phyloP scores from a whole-genome alignment of 768 basidiomycete species.

The Steccherinum ochraceum region DNA sequence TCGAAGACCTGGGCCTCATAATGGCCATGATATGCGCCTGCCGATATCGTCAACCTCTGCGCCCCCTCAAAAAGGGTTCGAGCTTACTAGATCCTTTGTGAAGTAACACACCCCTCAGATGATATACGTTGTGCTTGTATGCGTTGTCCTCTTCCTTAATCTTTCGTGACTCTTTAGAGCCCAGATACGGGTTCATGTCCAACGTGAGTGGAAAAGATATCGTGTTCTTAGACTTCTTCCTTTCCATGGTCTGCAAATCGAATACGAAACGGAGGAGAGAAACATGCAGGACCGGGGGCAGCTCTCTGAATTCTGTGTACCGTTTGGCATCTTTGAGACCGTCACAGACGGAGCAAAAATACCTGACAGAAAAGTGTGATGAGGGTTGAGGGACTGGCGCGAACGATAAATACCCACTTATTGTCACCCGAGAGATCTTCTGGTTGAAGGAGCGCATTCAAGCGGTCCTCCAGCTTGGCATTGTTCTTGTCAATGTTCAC shows the following conservation, averaged over 20 bases:
- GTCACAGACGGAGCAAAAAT: constrained; percentile 73
- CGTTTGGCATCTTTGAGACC: constrained; percentile 74
- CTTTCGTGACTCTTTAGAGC: constrained; percentile 12
- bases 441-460: constrained; percentile 55
- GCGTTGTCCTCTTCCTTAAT: constrained; percentile 6
- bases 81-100: constrained; percentile 75
- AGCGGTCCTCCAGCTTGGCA: constrained; percentile 65
- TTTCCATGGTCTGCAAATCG: constrained; percentile 67
- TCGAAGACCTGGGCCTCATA: constrained; percentile 86
- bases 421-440: constrained; percentile 83
- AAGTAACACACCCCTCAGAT: constrained; percentile 76
- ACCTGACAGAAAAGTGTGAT: constrained; percentile 38
- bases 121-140: constrained; percentile 43
- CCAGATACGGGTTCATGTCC: constrained; percentile 67
- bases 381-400: neutral
- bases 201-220: constrained; percentile 72
- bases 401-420: constrained; percentile 39
- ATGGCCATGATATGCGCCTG: constrained; percentile 75
- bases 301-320: constrained; percentile 56
- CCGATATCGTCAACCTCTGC: neutral
- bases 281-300: constrained; percentile 89
- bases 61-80: neutral
- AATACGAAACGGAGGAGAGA: constrained; percentile 92
- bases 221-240: constrained; percentile 81
- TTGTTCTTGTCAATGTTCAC: constrained; percentile 63